Conservation (phyloP, 352 stramenopile species). For the Bremia lactucae region DNA sequence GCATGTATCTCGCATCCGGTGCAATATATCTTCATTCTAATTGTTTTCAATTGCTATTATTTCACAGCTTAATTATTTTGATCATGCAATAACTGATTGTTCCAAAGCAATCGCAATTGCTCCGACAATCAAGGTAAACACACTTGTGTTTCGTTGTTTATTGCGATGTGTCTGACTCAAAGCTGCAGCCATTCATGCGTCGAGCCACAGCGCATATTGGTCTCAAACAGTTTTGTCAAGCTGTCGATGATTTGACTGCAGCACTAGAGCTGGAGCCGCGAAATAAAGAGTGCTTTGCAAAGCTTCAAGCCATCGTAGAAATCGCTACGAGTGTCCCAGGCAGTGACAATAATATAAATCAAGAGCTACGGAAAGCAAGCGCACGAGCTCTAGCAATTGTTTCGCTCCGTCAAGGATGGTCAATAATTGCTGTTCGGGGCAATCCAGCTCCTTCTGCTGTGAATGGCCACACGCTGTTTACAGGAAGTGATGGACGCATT, state of each 20-base stretch:
- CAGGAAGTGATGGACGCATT: constrained; percentile 11
- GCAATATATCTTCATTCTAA: background rate
- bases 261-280: constrained; percentile 35
- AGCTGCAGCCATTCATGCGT: constrained; percentile 39
- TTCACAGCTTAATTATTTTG: constrained; percentile 27
- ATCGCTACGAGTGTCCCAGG: background rate
- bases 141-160: background rate
- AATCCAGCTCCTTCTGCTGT: constrained; percentile 54
- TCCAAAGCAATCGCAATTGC: constrained; percentile 28
- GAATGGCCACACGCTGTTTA: constrained; percentile 56
- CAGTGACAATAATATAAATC: background rate
- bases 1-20: no score
- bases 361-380: constrained; percentile 11
- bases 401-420: constrained; percentile 37
- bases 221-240: constrained; percentile 11
- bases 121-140: constrained; percentile 47
- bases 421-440: constrained; percentile 28
- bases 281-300: constrained; percentile 41
- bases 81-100: constrained; percentile 35
- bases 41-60: constrained; percentile 1
- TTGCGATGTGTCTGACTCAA: constrained; percentile 1
- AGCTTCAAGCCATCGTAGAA: constrained; percentile 28
- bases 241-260: constrained; percentile 31
- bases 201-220: constrained; percentile 35
- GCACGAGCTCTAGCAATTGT: constrained; percentile 23